phyloP scores from a whole-genome alignment of 768 basidiomycete genomes.

The Suillus alpinus region DNA sequence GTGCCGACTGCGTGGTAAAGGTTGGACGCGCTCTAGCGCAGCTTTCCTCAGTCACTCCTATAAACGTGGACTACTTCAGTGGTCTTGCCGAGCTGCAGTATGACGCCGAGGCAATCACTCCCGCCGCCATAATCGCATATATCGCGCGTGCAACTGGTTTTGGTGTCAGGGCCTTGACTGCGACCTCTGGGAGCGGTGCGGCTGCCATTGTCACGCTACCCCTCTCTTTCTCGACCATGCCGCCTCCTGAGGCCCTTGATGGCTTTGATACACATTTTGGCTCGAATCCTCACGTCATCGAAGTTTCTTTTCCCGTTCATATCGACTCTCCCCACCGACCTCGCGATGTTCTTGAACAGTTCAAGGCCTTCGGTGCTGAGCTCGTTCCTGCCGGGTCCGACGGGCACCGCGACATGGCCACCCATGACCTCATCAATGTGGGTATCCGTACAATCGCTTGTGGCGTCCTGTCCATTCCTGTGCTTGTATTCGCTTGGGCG shows the following conservation, averaged over 20 bases:
- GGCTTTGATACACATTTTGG: conserved; percentile 4
- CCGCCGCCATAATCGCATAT: conserved; percentile 15
- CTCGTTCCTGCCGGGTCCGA: conserved; percentile 22
- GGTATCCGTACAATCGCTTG: conserved; percentile 29
- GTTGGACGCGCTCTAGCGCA: conserved; percentile 15
- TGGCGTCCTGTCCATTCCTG: conserved; percentile 36
- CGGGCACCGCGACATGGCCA: conserved; percentile 17
- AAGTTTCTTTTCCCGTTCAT: conserved; percentile 12
- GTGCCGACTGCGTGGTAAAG: conserved; percentile 16
- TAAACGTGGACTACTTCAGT: conserved; percentile 15
- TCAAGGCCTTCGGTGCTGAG: conserved; percentile 12
- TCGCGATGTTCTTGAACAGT: conserved; percentile 30
- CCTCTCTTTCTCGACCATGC: conserved; percentile 5
- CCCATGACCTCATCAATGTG: conserved; percentile 30
- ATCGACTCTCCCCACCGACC: conserved; percentile 17
- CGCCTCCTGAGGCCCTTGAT: conserved; percentile 5
- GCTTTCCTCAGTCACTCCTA: conserved; percentile 15
- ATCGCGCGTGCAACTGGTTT: conserved; percentile 22
- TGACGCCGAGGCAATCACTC: conserved; percentile 15
- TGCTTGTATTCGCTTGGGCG: conserved; percentile 43
- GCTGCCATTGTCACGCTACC: conserved; percentile 10
- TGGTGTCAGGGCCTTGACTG: conserved; percentile 11
- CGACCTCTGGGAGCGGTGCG: not conserved
- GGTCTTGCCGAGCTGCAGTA: conserved; percentile 15
- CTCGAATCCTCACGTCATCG: too few species aligned